These are phyloP conservation scores for Fragosphaeria purpurea DNA, from an alignment of 2,329 filamentous ascomycete genomes.

Conservation along the genomic window DNA sequence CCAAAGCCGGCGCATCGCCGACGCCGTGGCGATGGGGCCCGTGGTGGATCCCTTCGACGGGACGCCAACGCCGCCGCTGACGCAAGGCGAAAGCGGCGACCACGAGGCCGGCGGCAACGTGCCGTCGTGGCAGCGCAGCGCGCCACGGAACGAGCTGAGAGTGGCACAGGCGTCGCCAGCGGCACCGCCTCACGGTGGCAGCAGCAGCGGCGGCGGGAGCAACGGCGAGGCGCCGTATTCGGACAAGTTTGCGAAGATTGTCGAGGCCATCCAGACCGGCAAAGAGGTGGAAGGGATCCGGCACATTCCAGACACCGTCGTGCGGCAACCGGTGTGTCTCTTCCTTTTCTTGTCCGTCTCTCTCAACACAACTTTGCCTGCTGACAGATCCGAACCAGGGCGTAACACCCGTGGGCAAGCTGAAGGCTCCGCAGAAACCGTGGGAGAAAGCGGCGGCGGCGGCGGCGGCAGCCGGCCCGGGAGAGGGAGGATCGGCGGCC, in stretches of 20 bases:
- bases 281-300: constrained; percentile 79
- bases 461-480: not conserved
- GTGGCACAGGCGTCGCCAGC: constrained; percentile 23
- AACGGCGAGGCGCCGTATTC: constrained; percentile 58
- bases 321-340: constrained; percentile 54
- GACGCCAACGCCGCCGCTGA: constrained; percentile 7
- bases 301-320: constrained; percentile 72
- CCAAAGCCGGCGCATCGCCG: constrained; percentile 8
- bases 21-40: constrained; percentile 4
- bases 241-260: constrained; percentile 72
- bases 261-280: constrained; percentile 73
- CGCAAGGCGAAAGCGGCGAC: not conserved
- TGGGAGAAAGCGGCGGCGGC: constrained; percentile 58
- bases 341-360: not conserved
- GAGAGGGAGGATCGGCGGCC: not conserved
- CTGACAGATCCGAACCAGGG: constrained; percentile 21
- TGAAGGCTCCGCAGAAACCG: constrained; percentile 48
- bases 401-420: constrained; percentile 37
- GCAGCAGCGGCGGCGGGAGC: constrained; percentile 10
- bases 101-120: not conserved
- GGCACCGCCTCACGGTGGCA: not conserved
- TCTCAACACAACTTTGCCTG: not conserved
- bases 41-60: constrained; percentile 11
- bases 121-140: constrained; percentile 36
- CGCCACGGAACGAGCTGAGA: constrained; percentile 37